A percentile compares a stretch with the other conserved stretches of the same genome.
These are phyloP conservation scores for Waitea zeae DNA, from an alignment of 1,284 basidiomycete species.

Conservation along the genomic window DNA sequence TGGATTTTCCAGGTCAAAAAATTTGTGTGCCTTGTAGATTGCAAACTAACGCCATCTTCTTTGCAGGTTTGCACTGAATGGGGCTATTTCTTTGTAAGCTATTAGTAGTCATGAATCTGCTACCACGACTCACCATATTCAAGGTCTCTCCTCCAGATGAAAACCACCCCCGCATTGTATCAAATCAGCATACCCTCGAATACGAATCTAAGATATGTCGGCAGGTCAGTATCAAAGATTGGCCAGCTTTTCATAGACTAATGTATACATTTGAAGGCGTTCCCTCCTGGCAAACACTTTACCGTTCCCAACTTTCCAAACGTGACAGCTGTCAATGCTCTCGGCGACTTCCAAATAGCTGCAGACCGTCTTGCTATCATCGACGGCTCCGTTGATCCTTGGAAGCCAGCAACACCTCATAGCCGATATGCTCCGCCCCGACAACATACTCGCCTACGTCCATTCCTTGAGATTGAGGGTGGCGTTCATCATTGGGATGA, in stretches of 20 bases:
- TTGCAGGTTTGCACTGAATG: conserved; percentile 84
- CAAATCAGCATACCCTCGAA: conserved; percentile 54
- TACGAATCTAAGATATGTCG: conserved; percentile 71
- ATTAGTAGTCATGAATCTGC: conserved; percentile 7
- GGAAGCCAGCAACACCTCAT: conserved; percentile 79
- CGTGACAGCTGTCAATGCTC: conserved; percentile 59
- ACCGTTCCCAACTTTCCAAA: conserved; percentile 59
- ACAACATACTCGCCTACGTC: conserved; percentile 52
- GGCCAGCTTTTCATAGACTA: background rate
- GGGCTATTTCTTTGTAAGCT: conserved; percentile 71
- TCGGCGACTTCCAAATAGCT: conserved; percentile 65
- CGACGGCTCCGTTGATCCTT: conserved; percentile 55
- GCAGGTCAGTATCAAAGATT: conserved; percentile 30
- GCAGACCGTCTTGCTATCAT: conserved; percentile 74
- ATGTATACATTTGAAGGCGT: conserved; percentile 36
- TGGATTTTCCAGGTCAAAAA: conserved; percentile 70
- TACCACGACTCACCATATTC: conserved; percentile 6
- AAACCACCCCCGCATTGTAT: conserved; percentile 54
- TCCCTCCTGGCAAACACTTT: conserved; percentile 62
- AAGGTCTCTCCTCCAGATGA: conserved; percentile 55
- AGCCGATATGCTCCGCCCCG: conserved; percentile 58
- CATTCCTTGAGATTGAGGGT: conserved; percentile 86
- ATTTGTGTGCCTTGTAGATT: background rate
- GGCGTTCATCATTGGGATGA: conserved; percentile 89
- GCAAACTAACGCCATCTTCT: background rate